These are phyloP conservation scores for Penicillium crustosum DNA, from an alignment of 2,329 filamentous ascomycete species.

Conservation along the genomic window DNA sequence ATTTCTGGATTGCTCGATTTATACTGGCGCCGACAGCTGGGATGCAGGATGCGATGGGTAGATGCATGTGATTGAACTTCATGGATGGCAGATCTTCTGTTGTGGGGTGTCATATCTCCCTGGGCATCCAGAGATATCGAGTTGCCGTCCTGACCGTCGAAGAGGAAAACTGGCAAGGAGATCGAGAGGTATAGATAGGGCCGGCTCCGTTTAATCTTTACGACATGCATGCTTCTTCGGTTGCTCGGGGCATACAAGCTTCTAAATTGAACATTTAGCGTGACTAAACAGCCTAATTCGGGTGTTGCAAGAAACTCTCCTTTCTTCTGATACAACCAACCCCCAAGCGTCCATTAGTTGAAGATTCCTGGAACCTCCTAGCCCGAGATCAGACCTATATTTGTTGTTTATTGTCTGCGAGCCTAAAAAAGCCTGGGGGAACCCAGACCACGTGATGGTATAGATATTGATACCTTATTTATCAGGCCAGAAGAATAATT, in stretches of 20 bases:
- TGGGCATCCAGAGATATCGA: neutral
- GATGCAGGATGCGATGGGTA: neutral
- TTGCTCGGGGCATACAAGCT: neutral
- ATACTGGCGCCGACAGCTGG: neutral
- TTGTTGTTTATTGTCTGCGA: neutral
- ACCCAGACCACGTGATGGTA: neutral
- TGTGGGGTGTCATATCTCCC: neutral
- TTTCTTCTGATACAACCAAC: neutral
- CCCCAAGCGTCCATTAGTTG: neutral
- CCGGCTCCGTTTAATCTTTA: neutral
- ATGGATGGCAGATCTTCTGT: neutral
- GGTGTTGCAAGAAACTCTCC: no score
- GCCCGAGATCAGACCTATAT: neutral
- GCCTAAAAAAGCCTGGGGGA: no score
- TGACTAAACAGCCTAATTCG: neutral
- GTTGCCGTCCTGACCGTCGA: neutral
- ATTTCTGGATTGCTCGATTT: neutral
- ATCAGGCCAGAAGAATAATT: fast-evolving
- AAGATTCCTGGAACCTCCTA: neutral
- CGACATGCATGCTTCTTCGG: neutral
- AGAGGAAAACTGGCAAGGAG: neutral
- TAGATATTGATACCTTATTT: neutral
- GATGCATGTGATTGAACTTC: neutral
- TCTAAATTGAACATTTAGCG: neutral
- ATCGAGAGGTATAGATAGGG: neutral